Conservation (phyloP, 2,329 filamentous ascomycete species). For the Fusarium keratoplasticum region DNA sequence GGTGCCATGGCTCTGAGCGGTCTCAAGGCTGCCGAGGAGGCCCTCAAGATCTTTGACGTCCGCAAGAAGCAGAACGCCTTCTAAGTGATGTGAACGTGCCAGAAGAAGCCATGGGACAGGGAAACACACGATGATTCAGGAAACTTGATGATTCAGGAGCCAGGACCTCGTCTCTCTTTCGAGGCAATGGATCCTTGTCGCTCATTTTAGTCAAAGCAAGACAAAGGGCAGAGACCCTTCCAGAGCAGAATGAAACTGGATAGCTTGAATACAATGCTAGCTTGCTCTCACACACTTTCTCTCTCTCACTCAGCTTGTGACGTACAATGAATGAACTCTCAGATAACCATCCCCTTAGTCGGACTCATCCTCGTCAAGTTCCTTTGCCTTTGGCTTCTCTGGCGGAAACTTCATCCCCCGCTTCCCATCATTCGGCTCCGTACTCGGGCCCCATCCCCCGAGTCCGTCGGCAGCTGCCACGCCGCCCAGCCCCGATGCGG, state of each 20-base stretch:
- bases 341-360: not conserved
- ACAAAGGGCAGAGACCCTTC: not conserved
- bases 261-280: constrained; percentile 5
- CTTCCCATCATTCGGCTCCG: constrained; percentile 41
- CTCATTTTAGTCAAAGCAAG: constrained; percentile 26
- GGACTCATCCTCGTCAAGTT: not conserved
- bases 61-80: constrained; percentile 82
- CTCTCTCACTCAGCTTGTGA: not conserved
- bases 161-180: constrained; percentile 27
- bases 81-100: constrained; percentile 44
- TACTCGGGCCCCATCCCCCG: constrained; percentile 51
- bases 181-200: constrained; percentile 13
- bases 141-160: not conserved
- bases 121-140: constrained; percentile 2
- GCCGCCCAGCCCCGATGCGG: constrained; percentile 47
- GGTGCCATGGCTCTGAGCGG: constrained; percentile 90
- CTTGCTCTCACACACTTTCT: not conserved
- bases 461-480: constrained; percentile 44
- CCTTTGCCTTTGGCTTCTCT: not conserved
- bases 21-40: constrained; percentile 92
- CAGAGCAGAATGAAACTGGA: constrained; percentile 4
- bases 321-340: not conserved
- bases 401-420: constrained; percentile 54
- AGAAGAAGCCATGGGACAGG: not conserved
- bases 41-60: constrained; percentile 79